phyloP scores from a whole-genome alignment of 257 asterid species.

The Lycium ferocissimum region DNA sequence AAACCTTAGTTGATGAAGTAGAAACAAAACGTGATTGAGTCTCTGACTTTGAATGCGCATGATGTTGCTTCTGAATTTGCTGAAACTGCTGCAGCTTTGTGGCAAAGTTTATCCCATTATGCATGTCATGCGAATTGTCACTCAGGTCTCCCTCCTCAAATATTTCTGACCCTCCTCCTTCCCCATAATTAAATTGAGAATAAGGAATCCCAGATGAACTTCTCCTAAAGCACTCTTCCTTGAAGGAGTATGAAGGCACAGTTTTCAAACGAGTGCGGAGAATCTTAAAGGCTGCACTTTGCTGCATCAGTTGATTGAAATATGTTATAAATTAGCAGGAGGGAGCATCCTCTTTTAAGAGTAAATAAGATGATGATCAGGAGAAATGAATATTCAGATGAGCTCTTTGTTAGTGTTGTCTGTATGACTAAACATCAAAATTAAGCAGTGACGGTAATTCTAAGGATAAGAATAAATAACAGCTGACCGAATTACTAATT shows the following conservation, averaged over 20 bases:
- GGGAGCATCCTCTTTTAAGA: not conserved
- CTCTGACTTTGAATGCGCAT: slow-evolving; percentile 58
- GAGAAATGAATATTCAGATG: slow-evolving; percentile 10
- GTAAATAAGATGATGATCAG: not conserved
- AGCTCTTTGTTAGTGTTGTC: slow-evolving; percentile 24
- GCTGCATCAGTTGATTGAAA: slow-evolving; percentile 61
- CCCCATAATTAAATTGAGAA: slow-evolving; percentile 46
- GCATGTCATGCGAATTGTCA: slow-evolving; percentile 50
- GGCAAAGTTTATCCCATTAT: slow-evolving; percentile 67
- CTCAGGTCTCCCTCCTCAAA: slow-evolving; percentile 62
- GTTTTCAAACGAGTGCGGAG: slow-evolving; percentile 89
- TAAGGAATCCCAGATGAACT: slow-evolving; percentile 53
- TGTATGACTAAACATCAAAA: not conserved
- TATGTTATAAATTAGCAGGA: not conserved
- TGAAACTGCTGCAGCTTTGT: slow-evolving; percentile 75
- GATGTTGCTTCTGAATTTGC: slow-evolving; percentile 82
- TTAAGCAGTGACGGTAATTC: not conserved
- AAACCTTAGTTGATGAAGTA: slow-evolving; percentile 66
- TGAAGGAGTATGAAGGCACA: slow-evolving; percentile 84
- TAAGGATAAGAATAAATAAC: slow-evolving; percentile 1
- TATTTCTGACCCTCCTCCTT: slow-evolving; percentile 49
- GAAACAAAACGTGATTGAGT: slow-evolving; percentile 57
- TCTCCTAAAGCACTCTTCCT: slow-evolving; percentile 58
- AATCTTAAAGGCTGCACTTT: slow-evolving; percentile 94
- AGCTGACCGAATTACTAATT: not conserved